Evolutionary conservation across 2,329 filamentous ascomycete species (phyloP).

Genomic region (Pezicula neosporulosa): DNA sequence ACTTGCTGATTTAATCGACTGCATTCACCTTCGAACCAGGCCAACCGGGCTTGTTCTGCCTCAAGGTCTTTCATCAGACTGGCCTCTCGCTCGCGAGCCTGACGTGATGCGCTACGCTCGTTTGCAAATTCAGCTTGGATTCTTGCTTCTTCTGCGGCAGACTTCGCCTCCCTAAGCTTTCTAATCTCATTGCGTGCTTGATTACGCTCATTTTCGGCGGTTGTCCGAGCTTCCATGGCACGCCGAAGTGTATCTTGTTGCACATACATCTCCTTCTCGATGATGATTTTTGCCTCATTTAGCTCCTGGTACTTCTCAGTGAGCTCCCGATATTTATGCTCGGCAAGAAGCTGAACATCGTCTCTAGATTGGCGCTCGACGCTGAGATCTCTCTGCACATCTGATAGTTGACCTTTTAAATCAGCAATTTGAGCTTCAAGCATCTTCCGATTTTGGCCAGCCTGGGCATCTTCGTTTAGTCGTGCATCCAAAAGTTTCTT

Average conservation of each 20-base stretch:
- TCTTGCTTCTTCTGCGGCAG: conserved; percentile 81
- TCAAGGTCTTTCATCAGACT: conserved; percentile 78
- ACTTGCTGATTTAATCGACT: conserved; percentile 74
- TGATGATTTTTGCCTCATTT: conserved; percentile 93
- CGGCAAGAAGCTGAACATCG: conserved; percentile 84
- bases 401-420: conserved; percentile 80
- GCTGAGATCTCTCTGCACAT: conserved; percentile 83
- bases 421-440: conserved; percentile 85
- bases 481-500: conserved; percentile 83
- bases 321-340: conserved; percentile 80
- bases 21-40: conserved; percentile 78
- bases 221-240: conserved; percentile 74
- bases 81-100: conserved; percentile 77
- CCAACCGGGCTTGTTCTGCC: conserved; percentile 69
- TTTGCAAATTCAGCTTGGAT: conserved; percentile 76
- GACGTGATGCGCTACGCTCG: conserved; percentile 73
- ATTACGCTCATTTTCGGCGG: conserved; percentile 83
- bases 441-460: conserved; percentile 74
- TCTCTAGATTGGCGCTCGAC: conserved; percentile 90
- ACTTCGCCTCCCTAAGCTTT: conserved; percentile 76
- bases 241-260: conserved; percentile 89
- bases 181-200: conserved; percentile 85
- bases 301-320: conserved; percentile 82
- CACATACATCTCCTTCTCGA: conserved; percentile 95
- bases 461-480: conserved; percentile 84